phyloP scores from a whole-genome alignment of 2,329 filamentous ascomycete genomes.

The Trematosphaeria pertusa region DNA sequence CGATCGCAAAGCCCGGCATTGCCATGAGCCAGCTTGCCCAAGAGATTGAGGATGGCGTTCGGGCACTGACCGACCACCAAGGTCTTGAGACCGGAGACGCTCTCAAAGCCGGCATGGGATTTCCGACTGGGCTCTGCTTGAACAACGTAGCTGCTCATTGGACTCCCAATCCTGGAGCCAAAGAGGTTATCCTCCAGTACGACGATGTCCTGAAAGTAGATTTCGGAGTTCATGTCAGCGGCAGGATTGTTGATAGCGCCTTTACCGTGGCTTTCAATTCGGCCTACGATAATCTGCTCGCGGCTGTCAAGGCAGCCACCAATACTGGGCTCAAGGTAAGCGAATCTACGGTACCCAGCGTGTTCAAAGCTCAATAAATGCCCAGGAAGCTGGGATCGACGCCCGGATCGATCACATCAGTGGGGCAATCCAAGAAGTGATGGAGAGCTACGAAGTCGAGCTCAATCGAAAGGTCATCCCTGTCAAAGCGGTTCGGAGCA shows the following conservation, averaged over 20 bases:
- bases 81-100: constrained; percentile 79
- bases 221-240: constrained; percentile 74
- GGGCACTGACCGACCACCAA: constrained; percentile 75
- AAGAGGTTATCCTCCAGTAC: constrained; percentile 73
- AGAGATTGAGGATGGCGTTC: constrained; percentile 81
- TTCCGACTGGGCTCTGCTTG: constrained; percentile 81
- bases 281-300: constrained; percentile 70
- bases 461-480: constrained; percentile 77
- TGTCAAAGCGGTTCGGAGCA: constrained; percentile 82
- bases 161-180: constrained; percentile 85
- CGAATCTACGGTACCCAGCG: not conserved
- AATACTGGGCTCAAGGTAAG: constrained; percentile 75
- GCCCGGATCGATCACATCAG: constrained; percentile 86
- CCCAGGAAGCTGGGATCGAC: constrained; percentile 84
- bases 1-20: constrained; percentile 78
- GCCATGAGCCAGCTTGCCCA: constrained; percentile 79
- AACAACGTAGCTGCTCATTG: constrained; percentile 87
- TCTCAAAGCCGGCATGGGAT: constrained; percentile 80
- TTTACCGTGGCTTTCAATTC: constrained; percentile 73
- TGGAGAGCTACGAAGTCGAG: constrained; percentile 91
- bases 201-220: constrained; percentile 79
- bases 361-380: constrained; percentile 13
- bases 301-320: constrained; percentile 70
- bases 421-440: constrained; percentile 83
- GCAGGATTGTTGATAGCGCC: constrained; percentile 73